Conservation (phyloP, 768 basidiomycete genomes). For the Hortiboletus flavorubellus region DNA sequence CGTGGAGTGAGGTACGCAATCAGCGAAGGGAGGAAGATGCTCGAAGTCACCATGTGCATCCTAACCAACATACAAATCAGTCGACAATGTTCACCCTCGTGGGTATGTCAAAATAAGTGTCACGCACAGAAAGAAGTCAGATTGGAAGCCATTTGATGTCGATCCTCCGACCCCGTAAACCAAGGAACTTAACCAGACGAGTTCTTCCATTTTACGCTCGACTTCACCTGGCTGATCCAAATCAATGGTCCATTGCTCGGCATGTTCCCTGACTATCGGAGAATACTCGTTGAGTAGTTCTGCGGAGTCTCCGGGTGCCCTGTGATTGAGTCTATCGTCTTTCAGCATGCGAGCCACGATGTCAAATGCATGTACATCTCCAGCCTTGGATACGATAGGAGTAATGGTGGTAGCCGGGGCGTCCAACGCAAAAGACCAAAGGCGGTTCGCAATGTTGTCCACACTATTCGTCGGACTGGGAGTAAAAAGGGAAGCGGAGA, state of each 20-base stretch:
- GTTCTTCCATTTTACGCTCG: conserved; percentile 59
- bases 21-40: conserved; percentile 25
- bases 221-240: conserved; percentile 35
- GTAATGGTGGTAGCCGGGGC: not conserved
- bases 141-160: conserved; percentile 43
- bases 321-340: conserved; percentile 36
- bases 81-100: too few species aligned
- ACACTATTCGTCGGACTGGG: not conserved
- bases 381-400: not conserved
- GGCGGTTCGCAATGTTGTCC: not conserved
- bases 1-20: conserved; percentile 9
- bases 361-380: conserved; percentile 37
- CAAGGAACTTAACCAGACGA: conserved; percentile 51
- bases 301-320: conserved; percentile 12
- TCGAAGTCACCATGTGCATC: conserved; percentile 29
- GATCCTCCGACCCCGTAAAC: conserved; percentile 57
- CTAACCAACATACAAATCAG: conserved; percentile 6
- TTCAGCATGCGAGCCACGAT: conserved; percentile 51
- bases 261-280: conserved; percentile 15
- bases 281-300: not conserved
- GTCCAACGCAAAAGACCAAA: conserved; percentile 10
- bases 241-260: conserved; percentile 43
- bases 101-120: not conserved
- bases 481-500: conserved; percentile 10
- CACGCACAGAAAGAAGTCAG: conserved; percentile 49